These are phyloP conservation scores for Sporormia fimetaria DNA, from an alignment of 495 filamentous ascomycete species.

Conservation along the genomic window DNA sequence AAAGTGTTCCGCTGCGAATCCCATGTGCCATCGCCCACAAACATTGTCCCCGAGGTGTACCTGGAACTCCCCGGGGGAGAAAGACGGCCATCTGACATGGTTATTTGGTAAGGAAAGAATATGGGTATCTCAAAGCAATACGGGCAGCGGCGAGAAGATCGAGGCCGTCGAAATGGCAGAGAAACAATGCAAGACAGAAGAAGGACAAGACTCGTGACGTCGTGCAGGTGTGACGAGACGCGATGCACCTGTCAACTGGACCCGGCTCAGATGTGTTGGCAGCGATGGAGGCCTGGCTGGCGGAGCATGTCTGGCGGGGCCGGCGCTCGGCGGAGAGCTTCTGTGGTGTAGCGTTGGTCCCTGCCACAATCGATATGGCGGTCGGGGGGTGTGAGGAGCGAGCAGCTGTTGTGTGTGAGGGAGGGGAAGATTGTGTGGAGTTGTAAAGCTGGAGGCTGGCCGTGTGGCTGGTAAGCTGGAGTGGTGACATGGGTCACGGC, in stretches of 20 bases:
- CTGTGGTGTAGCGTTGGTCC: conserved; percentile 20
- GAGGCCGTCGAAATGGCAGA: background rate
- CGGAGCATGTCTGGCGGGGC: conserved; percentile 17
- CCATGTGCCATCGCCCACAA: conserved; percentile 89
- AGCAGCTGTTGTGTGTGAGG: too few relatives aligned
- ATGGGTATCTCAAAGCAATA: conserved; percentile 6
- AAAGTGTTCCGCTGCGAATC: conserved; percentile 74
- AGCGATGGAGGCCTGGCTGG: conserved; percentile 9
- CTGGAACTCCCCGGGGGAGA: conserved; percentile 70
- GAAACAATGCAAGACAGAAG: background rate
- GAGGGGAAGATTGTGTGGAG: too few relatives aligned
- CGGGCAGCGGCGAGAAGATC: background rate
- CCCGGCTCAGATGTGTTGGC: conserved; percentile 20
- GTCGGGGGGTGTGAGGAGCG: too few relatives aligned
- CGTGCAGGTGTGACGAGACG: conserved; percentile 15
- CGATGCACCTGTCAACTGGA: conserved; percentile 1
- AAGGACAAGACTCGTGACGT: conserved; percentile 14
- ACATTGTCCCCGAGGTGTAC: conserved; percentile 72
- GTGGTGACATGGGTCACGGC: too few relatives aligned
- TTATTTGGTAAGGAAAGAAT: background rate
- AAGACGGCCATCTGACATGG: conserved; percentile 32
- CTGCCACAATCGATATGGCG: too few relatives aligned
- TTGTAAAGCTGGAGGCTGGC: too few relatives aligned
- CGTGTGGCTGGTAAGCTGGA: too few relatives aligned
- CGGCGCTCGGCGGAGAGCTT: conserved; percentile 12